Evolutionary conservation across 345 rosid species (phyloP), one percentile per base, ranked within the genome.

Genomic region (Salix suchowensis): DNA sequence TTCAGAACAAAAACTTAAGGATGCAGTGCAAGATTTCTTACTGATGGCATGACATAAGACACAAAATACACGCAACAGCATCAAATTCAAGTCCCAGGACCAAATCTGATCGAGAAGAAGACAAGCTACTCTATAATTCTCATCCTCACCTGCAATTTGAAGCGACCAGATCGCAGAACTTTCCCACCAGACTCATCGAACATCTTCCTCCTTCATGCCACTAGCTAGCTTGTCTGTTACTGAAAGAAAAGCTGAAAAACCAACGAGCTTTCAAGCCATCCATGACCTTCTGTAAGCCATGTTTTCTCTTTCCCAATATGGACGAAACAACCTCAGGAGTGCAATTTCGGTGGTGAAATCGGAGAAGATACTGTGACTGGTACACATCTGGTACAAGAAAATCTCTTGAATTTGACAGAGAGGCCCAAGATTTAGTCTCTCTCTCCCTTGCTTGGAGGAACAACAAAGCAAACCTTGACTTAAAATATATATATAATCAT

Each of bases 161-260:
- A 72, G 80, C 64, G 82, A 52, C 70, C 75, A 62, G 86, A 83
- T 81, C 77, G 84, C 77, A 73, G 66, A 72, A 77, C 54, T 81
- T 80, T 81, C 64, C 67, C 21, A 74, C 34, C 84, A 84, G 78
- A 85, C 78, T 88, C 94, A 89, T 84, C 80, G 89, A 89, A 79
- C 81, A 87, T 74, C 80, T 80, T 82, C 73, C 68, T 76, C 76
- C 44, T 75, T 76, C 83, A 87, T 82, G 79, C 89, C 82, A 82
- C 72, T 73, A 26, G 28, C 55, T 8, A 39, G 52, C 55, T 8
- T 21, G 44, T n/a, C 46, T 50, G 6, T 5, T 36, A 13, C 2
- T 4, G 30, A 44, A 24, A 24, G 15, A 68, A 30, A 12, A 52
- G 46, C 15, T 52, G 44, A 37, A 58, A 23, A 64, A 74, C 13